phyloP scores from a whole-genome alignment of 2,329 filamentous ascomycete genomes.

The Onygenales sp. region DNA sequence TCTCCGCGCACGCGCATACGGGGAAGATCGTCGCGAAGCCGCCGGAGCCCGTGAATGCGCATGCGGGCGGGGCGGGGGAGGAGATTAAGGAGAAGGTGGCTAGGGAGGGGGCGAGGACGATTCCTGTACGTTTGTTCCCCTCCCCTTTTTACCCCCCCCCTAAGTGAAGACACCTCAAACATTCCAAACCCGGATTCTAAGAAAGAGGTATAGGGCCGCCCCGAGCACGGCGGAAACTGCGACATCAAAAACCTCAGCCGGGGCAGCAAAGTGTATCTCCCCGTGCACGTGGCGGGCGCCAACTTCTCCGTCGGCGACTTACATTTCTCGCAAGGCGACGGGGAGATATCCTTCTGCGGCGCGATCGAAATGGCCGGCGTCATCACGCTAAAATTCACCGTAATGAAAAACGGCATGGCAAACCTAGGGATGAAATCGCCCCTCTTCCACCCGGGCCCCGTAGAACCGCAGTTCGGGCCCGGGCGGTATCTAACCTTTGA shows the following conservation, averaged over 20 bases:
- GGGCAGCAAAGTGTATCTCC: conserved; percentile 75
- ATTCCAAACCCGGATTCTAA: not conserved
- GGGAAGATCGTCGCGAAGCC: conserved; percentile 68
- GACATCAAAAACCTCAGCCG: conserved; percentile 81
- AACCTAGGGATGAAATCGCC: conserved; percentile 70
- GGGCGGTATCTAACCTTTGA: conserved; percentile 77
- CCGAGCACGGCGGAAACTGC: conserved; percentile 83
- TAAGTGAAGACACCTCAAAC: not conserved
- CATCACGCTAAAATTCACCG: conserved; percentile 82
- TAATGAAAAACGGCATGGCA: conserved; percentile 71
- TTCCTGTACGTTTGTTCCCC: conserved; percentile 46
- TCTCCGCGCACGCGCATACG: conserved; percentile 47
- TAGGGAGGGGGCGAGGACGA: conserved; percentile 70
- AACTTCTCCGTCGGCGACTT: conserved; percentile 87
- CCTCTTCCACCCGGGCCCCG: conserved; percentile 76
- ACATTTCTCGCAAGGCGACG: conserved; percentile 81
- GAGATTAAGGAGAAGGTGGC: conserved; percentile 58
- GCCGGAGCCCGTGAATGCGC: conserved; percentile 60
- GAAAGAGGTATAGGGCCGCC: conserved; percentile 43
- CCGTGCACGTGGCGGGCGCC: conserved; percentile 75
- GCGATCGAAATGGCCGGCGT: conserved; percentile 92
- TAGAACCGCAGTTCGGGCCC: conserved; percentile 79
- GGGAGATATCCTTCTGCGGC: conserved; percentile 80
- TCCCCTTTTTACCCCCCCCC: not conserved
- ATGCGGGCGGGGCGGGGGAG: conserved; percentile 55